A percentile compares a stretch with the other conserved stretches of the same genome.
Conservation (phyloP, 768 basidiomycete genomes). For the Suillus subalutaceus region DNA sequence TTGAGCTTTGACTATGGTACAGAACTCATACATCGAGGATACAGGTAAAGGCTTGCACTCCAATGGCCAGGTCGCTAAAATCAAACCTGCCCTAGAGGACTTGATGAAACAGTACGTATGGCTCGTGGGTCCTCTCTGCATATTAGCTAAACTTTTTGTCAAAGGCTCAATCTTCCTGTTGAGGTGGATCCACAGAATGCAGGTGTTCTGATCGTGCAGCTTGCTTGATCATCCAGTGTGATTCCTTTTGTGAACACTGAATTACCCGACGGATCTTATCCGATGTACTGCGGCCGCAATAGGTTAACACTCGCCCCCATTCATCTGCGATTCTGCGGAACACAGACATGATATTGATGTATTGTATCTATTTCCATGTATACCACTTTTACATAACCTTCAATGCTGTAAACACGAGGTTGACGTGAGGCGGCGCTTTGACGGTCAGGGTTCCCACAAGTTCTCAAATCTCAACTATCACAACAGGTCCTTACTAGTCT, state of each 20-base stretch:
- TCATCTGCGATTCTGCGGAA: neutral
- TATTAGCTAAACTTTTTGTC: constrained; percentile 6
- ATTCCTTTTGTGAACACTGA: neutral
- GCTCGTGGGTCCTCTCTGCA: neutral
- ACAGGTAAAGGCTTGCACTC: constrained; percentile 90
- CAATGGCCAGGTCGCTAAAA: constrained; percentile 71
- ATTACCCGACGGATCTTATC: neutral
- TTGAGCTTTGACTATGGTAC: neutral
- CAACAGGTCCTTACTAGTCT: neutral
- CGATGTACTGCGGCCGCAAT: neutral
- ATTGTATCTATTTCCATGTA: neutral
- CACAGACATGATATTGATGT: neutral
- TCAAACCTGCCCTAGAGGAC: constrained; percentile 90
- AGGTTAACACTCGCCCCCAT: neutral
- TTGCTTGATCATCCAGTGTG: constrained; percentile 17
- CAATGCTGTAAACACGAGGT: neutral
- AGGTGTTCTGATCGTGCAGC: constrained; percentile 81
- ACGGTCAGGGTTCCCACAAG: neutral
- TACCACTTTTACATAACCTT: neutral
- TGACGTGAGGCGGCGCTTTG: neutral
- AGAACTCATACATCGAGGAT: neutral
- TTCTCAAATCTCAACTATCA: neutral
- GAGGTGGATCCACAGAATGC: constrained; percentile 78
- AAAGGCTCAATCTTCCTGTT: constrained; percentile 72
- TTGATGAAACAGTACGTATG: constrained; percentile 73